Conservation (phyloP, 371 early-diverging fungal species). For the Polyrhizophydium stewartii region DNA sequence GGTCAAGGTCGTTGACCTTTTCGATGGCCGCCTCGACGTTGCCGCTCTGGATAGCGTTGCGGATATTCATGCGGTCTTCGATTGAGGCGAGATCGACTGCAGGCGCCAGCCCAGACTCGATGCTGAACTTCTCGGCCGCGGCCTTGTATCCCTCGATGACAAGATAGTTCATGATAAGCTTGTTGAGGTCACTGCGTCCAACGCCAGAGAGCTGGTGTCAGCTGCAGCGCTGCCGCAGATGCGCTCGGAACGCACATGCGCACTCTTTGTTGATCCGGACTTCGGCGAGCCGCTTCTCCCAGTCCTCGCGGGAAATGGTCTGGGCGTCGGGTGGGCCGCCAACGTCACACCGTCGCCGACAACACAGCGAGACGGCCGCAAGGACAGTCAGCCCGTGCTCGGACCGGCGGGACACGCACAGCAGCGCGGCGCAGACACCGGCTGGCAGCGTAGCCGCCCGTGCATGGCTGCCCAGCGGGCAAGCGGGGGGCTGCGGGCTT, state of each 20-base stretch:
- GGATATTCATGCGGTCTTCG: constrained; percentile 89
- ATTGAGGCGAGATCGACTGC: constrained; percentile 82
- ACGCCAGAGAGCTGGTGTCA: not conserved
- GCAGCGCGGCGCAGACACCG: too few relatives aligned
- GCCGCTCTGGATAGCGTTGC: constrained; percentile 86
- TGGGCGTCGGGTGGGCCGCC: too few relatives aligned
- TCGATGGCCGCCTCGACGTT: constrained; percentile 91
- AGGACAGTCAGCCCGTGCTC: too few relatives aligned
- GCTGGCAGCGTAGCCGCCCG: too few relatives aligned
- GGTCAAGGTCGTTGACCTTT: constrained; percentile 92
- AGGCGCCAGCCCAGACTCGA: constrained; percentile 76
- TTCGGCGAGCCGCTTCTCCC: constrained; percentile 38
- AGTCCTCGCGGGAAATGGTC: constrained; percentile 30
- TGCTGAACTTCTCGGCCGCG: constrained; percentile 91
- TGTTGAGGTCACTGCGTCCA: constrained; percentile 61
- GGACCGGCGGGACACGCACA: too few relatives aligned
- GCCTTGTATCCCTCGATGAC: constrained; percentile 97
- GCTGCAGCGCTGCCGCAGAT: not conserved
- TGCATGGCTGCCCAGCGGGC: too few relatives aligned
- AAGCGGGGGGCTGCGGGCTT: too few relatives aligned
- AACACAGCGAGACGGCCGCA: too few relatives aligned
- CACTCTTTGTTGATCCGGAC: constrained; percentile 42
- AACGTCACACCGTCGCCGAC: too few relatives aligned
- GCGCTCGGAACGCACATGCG: not conserved
- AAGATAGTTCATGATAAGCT: constrained; percentile 95